phyloP scores from a whole-genome alignment of 148 eudicot species.

The Persicaria maculosa region DNA sequence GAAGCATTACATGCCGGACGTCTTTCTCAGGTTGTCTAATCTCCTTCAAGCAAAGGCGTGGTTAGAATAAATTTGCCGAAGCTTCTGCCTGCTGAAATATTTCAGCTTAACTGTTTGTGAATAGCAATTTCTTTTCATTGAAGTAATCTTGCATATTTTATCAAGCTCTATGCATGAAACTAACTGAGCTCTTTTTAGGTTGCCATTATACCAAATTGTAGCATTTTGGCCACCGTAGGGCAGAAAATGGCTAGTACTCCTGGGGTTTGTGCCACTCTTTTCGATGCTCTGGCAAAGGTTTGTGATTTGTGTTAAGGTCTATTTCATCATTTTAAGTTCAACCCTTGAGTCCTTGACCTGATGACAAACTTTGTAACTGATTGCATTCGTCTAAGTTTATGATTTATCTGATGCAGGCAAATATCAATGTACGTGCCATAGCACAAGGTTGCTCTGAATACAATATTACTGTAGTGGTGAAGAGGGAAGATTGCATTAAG shows the following conservation, averaged over 20 bases:
- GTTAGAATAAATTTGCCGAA: background rate
- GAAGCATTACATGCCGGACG: constrained; percentile 93
- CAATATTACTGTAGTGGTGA: constrained; percentile 82
- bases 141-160: background rate
- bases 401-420: constrained; percentile 56
- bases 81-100: background rate
- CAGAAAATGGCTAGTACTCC: constrained; percentile 99
- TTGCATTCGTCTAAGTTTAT: background rate
- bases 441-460: constrained; percentile 99
- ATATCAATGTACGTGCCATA: constrained; percentile 91
- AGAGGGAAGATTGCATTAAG: constrained; percentile 83
- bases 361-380: background rate
- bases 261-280: constrained; percentile 95
- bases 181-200: constrained; percentile 45
- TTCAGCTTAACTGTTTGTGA: background rate
- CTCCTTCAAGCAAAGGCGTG: background rate
- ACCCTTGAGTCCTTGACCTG: background rate
- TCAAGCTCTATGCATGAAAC: background rate
- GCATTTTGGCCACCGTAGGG: constrained; percentile 96
- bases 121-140: too few relatives aligned
- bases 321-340: background rate
- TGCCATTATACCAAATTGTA: constrained; percentile 78
- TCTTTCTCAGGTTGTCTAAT: constrained; percentile 72
- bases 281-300: constrained; percentile 92
- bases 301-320: constrained; percentile 14